Evolutionary conservation across 129 eudicot genomes (phyloP).

Genomic region (Escallonia rubra): DNA sequence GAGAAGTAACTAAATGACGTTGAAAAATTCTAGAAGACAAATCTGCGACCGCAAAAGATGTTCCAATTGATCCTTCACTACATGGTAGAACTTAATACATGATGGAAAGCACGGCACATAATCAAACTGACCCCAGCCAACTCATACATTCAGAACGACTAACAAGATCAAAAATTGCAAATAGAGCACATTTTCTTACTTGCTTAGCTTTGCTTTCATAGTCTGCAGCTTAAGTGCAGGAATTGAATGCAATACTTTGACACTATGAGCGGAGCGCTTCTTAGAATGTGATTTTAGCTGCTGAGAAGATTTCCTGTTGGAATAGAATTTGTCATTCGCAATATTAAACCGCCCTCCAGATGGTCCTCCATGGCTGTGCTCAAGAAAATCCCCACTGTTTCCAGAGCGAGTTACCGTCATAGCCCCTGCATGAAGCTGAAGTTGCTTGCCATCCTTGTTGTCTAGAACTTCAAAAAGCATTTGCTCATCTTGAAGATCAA

Average conservation of each 20-base stretch:
- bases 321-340: constrained; percentile 81
- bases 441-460: constrained; percentile 48
- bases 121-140: constrained; percentile 2
- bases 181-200: constrained; percentile 46
- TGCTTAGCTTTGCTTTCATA: constrained; percentile 90
- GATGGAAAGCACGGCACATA: neutral
- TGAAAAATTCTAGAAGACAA: no score
- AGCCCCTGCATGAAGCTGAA: constrained; percentile 91
- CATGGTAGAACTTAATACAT: neutral
- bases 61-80: neutral
- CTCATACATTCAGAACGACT: neutral
- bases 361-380: constrained; percentile 58
- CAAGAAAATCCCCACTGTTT: constrained; percentile 45
- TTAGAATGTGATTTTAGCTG: constrained; percentile 85
- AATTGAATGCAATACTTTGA: constrained; percentile 82
- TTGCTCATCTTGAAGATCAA: constrained; percentile 89
- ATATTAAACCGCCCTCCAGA: constrained; percentile 69
- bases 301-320: constrained; percentile 82
- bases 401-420: constrained; percentile 64
- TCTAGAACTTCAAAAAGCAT: constrained; percentile 95
- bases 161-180: neutral
- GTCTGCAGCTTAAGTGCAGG: constrained; percentile 92
- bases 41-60: no score
- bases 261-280: constrained; percentile 79
- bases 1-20: no score